Percentiles rank a stretch among this genome's conserved stretches.
These are phyloP conservation scores for Ganoderma sinense DNA, from an alignment of 1,284 basidiomycete genomes.

Conservation along the genomic window DNA sequence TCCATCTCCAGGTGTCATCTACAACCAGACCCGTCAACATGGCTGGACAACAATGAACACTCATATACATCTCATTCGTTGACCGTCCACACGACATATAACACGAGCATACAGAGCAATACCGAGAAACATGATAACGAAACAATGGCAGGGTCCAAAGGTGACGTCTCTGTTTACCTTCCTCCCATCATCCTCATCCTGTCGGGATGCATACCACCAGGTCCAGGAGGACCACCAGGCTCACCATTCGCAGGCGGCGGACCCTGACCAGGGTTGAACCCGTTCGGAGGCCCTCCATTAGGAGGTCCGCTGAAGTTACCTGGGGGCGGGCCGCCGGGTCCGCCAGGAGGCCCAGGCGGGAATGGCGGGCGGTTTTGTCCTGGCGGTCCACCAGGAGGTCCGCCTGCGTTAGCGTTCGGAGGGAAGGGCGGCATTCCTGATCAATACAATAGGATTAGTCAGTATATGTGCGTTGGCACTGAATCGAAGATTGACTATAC, in stretches of 20 bases:
- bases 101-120: not conserved
- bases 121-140: not conserved
- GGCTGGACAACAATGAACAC: not conserved
- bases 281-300: conserved; percentile 41
- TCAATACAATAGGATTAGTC: not conserved
- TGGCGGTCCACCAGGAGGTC: conserved; percentile 41
- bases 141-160: not conserved
- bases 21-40: not conserved
- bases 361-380: conserved; percentile 58
- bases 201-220: conserved; percentile 84
- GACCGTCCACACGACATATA: conserved; percentile 1
- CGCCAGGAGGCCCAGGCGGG: conserved; percentile 55
- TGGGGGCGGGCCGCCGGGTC: conserved; percentile 37
- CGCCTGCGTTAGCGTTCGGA: conserved; percentile 46
- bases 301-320: conserved; percentile 48
- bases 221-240: conserved; percentile 43
- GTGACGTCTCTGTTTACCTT: conserved; percentile 29
- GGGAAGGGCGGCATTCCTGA: conserved; percentile 63
- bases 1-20: not conserved
- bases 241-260: conserved; percentile 35
- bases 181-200: conserved; percentile 81
- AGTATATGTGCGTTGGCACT: not conserved
- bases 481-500: conserved; percentile 4
- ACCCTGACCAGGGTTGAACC: conserved; percentile 45
- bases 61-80: not conserved